Conservation (phyloP, 352 stramenopile genomes). For the Hyaloperonospora brassicae region DNA sequence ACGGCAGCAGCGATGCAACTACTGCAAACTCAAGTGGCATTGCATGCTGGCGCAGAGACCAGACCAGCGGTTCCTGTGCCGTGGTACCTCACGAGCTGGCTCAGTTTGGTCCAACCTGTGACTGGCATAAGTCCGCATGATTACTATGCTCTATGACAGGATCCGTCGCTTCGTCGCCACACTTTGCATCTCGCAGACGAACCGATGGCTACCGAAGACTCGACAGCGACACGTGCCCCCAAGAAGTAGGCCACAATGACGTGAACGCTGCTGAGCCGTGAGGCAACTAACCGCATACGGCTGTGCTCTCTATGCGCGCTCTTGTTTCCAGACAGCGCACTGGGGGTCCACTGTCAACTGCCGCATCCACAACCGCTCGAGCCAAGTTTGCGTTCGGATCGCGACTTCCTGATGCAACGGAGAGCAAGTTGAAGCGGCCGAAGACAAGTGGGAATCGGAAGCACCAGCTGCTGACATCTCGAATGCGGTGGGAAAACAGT, state of each 20-base stretch:
- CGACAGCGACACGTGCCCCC: slow-evolving; percentile 7
- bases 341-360: slow-evolving; percentile 3
- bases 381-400: slow-evolving; percentile 28
- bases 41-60: neutral
- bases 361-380: slow-evolving; percentile 1
- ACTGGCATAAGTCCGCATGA: slow-evolving; percentile 42
- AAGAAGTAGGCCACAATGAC: slow-evolving; percentile 21
- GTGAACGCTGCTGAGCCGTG: neutral
- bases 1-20: slow-evolving; percentile 59
- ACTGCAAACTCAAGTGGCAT: slow-evolving; percentile 27
- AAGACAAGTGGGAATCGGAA: slow-evolving; percentile 4
- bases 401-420: slow-evolving; percentile 11
- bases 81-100: slow-evolving; percentile 55
- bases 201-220: too few species aligned
- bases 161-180: neutral
- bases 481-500: slow-evolving; percentile 4
- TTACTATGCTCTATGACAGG: slow-evolving; percentile 28
- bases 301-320: neutral
- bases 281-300: too few species aligned
- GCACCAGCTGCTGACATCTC: slow-evolving; percentile 2
- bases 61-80: slow-evolving; percentile 5
- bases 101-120: slow-evolving; percentile 66
- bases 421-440: slow-evolving; percentile 7
- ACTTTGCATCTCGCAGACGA: too few species aligned
- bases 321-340: slow-evolving; percentile 16